phyloP scores from a whole-genome alignment of 768 basidiomycete species.

The Favolaschia claudopus region DNA sequence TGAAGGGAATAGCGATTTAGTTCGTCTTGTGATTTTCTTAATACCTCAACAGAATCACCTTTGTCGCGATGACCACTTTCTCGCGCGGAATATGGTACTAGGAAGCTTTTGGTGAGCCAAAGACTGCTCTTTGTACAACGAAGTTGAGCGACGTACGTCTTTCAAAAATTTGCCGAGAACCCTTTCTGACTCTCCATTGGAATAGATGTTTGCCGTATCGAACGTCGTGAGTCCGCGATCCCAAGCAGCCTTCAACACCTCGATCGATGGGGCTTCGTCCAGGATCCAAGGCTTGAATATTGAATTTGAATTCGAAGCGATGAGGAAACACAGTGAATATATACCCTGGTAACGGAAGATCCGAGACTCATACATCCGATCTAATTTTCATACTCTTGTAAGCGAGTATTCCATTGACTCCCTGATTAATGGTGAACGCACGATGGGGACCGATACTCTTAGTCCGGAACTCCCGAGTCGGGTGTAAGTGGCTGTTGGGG shows the following conservation, averaged over 20 bases:
- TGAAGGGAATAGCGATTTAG: too few relatives aligned
- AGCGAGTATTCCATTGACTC: too few relatives aligned
- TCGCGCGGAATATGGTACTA: constrained; percentile 36
- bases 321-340: not conserved
- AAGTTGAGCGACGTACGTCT: constrained; percentile 23
- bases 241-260: constrained; percentile 57
- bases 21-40: too few relatives aligned
- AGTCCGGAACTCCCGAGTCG: not conserved
- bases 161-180: constrained; percentile 51
- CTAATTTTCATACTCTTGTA: constrained; percentile 2
- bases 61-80: constrained; percentile 28
- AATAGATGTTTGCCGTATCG: constrained; percentile 47
- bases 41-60: too few relatives aligned
- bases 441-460: not conserved
- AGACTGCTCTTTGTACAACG: not conserved
- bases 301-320: too few relatives aligned
- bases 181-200: constrained; percentile 46
- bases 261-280: constrained; percentile 49
- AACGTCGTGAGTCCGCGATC: constrained; percentile 43
- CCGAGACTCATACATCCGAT: constrained; percentile 35
- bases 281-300: constrained; percentile 53
- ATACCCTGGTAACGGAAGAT: constrained; percentile 23
- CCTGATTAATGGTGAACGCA: too few relatives aligned
- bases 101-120: constrained; percentile 4
- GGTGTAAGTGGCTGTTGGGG: not conserved